These are phyloP conservation scores for Eucalyptus marginata DNA, from an alignment of 345 rosid species.

Conservation along the genomic window DNA sequence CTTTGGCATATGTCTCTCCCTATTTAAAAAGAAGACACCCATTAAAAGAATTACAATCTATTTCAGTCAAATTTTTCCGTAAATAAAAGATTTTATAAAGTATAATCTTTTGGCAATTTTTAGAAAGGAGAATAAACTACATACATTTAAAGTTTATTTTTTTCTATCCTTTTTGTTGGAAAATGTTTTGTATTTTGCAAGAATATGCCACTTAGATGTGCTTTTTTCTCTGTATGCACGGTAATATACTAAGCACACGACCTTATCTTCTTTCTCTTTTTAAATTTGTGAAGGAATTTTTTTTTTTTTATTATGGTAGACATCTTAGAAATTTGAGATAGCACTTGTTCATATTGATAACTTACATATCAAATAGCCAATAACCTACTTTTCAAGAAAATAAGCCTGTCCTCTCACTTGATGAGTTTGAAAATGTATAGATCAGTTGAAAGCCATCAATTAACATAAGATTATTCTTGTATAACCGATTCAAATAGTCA, in stretches of 20 bases:
- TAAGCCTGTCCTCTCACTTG: neutral
- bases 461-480: neutral
- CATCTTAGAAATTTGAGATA: neutral
- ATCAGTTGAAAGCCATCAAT: neutral
- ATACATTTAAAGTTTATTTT: too few relatives aligned
- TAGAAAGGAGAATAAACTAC: neutral
- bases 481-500: neutral
- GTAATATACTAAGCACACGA: too few relatives aligned
- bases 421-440: neutral
- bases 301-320: too few relatives aligned
- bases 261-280: too few relatives aligned
- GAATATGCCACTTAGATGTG: neutral
- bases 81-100: too few relatives aligned
- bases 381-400: neutral
- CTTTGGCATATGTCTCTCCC: neutral
- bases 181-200: neutral
- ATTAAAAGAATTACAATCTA: neutral
- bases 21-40: neutral
- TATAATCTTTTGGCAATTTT: neutral
- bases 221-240: neutral
- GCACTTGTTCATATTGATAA: too few relatives aligned
- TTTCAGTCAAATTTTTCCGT: neutral
- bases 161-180: neutral
- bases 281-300: neutral
- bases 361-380: neutral